A percentile compares a stretch with the other conserved stretches of the same genome.
phyloP scores from a whole-genome alignment of 768 basidiomycete genomes.

The Clathrus columnatus region DNA sequence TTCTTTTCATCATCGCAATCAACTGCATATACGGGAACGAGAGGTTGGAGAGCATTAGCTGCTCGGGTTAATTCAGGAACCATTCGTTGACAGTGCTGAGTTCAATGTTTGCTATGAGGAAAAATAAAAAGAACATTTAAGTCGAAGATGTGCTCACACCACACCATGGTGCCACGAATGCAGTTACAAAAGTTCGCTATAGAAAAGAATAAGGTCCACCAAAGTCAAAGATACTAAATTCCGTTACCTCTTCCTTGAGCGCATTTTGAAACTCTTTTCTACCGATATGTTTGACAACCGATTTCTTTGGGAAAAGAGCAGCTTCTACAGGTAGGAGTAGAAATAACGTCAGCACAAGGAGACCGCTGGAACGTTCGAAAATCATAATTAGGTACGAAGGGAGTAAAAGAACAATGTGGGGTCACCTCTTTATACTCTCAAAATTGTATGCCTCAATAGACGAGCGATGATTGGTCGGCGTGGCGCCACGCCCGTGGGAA shows the following conservation, averaged over 20 bases:
- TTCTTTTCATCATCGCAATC: conserved; percentile 83
- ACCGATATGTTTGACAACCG: conserved; percentile 67
- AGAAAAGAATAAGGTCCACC: neutral
- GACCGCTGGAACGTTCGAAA: conserved; percentile 20
- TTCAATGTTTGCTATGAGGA: conserved; percentile 4
- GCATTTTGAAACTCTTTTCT: conserved; percentile 58
- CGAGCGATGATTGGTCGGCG: neutral
- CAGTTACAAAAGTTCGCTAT: conserved; percentile 71
- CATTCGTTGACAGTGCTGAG: conserved; percentile 76
- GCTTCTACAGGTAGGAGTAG: conserved; percentile 38
- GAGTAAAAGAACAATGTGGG: neutral
- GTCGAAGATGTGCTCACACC: conserved; percentile 43
- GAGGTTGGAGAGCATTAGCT: conserved; percentile 65
- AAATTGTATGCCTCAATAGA: conserved; percentile 1
- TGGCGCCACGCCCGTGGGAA: conserved; percentile 10
- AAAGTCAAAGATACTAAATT: conserved; percentile 1
- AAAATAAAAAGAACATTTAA: neutral
- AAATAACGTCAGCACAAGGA: conserved; percentile 29
- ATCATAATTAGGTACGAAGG: neutral
- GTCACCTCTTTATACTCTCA: neutral
- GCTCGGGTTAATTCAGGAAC: conserved; percentile 82
- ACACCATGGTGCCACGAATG: conserved; percentile 95
- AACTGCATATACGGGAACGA: conserved; percentile 86
- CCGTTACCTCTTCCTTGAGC: conserved; percentile 66
- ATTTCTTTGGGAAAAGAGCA: conserved; percentile 41